These are phyloP conservation scores for Lunularia cruciata DNA, from an alignment of 225 moss, liverwort and hornwort species.

Conservation along the genomic window DNA sequence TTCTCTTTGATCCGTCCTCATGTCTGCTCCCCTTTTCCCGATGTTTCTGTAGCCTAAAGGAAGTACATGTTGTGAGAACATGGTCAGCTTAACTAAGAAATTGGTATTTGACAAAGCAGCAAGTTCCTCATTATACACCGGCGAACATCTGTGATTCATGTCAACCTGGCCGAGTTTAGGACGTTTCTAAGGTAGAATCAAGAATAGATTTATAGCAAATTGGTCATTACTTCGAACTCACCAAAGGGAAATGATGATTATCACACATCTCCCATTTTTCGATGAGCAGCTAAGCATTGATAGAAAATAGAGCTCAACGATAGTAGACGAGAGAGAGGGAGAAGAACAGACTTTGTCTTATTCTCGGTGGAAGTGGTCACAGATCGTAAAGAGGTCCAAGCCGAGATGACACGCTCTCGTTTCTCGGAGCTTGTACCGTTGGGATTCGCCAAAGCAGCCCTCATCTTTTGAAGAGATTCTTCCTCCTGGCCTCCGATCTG, in stretches of 20 bases:
- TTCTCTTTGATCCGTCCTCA: neutral
- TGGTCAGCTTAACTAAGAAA: too few species aligned
- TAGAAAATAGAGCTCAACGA: neutral
- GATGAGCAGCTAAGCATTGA: neutral
- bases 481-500: slow-evolving; percentile 29
- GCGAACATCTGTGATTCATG: too few species aligned
- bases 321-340: neutral
- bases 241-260: too few species aligned
- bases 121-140: too few species aligned
- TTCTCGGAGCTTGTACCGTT: slow-evolving; percentile 39
- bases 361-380: slow-evolving; percentile 29
- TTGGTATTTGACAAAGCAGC: too few species aligned
- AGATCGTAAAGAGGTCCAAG: slow-evolving; percentile 42
- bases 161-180: too few species aligned
- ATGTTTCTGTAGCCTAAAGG: neutral
- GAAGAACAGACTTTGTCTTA: slow-evolving; percentile 18
- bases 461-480: slow-evolving; percentile 36
- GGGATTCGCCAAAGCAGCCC: slow-evolving; percentile 37
- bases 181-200: too few species aligned
- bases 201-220: too few species aligned
- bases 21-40: slow-evolving; percentile 4
- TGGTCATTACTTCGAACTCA: too few species aligned
- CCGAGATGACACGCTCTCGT: slow-evolving; percentile 31
- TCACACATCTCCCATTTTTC: neutral
- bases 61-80: neutral